Percentiles rank a stretch among this genome's conserved stretches.
phyloP scores from a whole-genome alignment of 371 early-diverging fungal genomes.

The Cokeromyces recurvatus region DNA sequence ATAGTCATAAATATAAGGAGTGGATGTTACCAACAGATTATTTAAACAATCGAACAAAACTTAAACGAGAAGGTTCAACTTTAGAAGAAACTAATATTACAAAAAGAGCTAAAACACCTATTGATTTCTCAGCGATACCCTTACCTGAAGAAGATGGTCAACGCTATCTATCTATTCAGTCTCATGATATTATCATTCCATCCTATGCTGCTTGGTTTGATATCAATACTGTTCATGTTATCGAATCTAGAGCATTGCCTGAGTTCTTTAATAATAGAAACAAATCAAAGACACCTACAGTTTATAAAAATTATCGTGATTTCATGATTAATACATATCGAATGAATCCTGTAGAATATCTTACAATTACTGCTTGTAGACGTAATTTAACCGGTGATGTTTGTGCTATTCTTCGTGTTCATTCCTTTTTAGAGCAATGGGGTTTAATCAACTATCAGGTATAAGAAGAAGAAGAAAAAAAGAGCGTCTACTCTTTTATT shows the following conservation, averaged over 20 bases:
- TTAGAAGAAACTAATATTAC: not conserved
- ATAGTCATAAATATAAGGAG: conserved; percentile 66
- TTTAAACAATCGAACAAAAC: conserved; percentile 8
- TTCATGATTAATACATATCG: conserved; percentile 95
- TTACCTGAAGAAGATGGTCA: conserved; percentile 55
- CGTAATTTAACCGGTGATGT: conserved; percentile 93
- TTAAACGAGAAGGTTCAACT: conserved; percentile 16
- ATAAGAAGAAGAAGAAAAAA: too few species aligned
- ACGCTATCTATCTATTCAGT: conserved; percentile 63
- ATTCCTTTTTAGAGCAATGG: conserved; percentile 97
- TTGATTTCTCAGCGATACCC: conserved; percentile 13
- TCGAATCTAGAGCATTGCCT: conserved; percentile 81
- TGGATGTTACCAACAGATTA: conserved; percentile 75
- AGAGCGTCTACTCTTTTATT: too few species aligned
- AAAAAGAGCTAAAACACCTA: conserved; percentile 17
- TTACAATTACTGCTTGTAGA: conserved; percentile 92
- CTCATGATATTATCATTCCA: conserved; percentile 74
- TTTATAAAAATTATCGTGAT: conserved; percentile 90
- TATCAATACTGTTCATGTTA: conserved; percentile 68
- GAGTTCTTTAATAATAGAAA: conserved; percentile 90
- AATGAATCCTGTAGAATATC: conserved; percentile 86
- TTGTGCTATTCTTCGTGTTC: conserved; percentile 91
- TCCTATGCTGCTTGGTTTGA: conserved; percentile 94
- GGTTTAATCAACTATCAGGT: conserved; percentile 97
- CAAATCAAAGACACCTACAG: conserved; percentile 82